A percentile compares a stretch with the other conserved stretches of the same genome.
Conservation (phyloP, 2,329 filamentous ascomycete genomes). For the Cercospora citrullina region DNA sequence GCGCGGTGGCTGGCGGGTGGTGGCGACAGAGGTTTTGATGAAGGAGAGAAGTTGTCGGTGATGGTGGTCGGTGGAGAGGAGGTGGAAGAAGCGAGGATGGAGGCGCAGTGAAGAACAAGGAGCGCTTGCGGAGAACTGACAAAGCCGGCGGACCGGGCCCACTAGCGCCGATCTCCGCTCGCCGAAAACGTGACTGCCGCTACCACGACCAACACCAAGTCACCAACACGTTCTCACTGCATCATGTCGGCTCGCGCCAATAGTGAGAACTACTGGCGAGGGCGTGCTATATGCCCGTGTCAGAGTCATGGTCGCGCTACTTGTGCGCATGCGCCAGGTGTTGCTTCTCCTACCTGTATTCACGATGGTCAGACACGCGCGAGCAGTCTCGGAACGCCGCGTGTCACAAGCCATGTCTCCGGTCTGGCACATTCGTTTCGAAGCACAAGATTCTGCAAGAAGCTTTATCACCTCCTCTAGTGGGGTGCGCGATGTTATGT, state of each 20-base stretch:
- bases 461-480: not conserved
- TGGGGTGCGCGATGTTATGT: not conserved
- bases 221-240: not conserved
- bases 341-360: not conserved
- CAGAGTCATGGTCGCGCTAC: not conserved
- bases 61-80: not conserved
- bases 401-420: not conserved
- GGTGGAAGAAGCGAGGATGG: constrained; percentile 2
- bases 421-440: not conserved
- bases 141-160: constrained; percentile 1
- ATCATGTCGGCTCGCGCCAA: not conserved
- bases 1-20: not conserved
- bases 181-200: not conserved
- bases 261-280: not conserved
- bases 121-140: constrained; percentile 7
- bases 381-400: not conserved
- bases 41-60: constrained; percentile 1
- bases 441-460: not conserved
- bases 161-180: not conserved
- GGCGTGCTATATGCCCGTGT: not conserved
- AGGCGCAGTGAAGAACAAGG: constrained; percentile 4
- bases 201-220: not conserved
- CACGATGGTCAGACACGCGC: not conserved
- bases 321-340: not conserved
- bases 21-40: not conserved